A percentile compares a stretch with the other conserved stretches of the same genome.
These are phyloP conservation scores for Fusarium bulbicola DNA, from an alignment of 2,329 filamentous ascomycete species.

Conservation along the genomic window DNA sequence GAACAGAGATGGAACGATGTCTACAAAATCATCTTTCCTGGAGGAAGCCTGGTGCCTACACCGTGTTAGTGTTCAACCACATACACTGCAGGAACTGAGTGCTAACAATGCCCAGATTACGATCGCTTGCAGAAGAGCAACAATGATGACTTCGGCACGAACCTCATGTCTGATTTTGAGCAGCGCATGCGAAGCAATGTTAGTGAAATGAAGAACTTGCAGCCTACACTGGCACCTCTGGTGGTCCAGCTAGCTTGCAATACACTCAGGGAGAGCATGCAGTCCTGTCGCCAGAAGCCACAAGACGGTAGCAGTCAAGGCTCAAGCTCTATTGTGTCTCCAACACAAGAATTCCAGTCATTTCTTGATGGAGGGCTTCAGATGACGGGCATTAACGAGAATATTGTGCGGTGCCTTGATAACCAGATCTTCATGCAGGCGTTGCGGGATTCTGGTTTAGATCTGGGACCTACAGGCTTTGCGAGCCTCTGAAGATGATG, in stretches of 20 bases:
- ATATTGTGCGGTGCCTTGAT: not conserved
- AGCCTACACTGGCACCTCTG: not conserved
- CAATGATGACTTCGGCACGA: not conserved
- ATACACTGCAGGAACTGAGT: not conserved
- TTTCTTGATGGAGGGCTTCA: not conserved
- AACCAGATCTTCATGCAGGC: not conserved
- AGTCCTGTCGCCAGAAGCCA: not conserved
- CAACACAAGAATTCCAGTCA: not conserved
- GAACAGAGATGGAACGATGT: slow-evolving; percentile 25
- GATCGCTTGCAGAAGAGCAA: not conserved
- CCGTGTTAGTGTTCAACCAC: slow-evolving; percentile 23
- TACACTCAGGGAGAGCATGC: not conserved
- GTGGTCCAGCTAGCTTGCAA: not conserved
- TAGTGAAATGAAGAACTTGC: not conserved
- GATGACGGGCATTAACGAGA: not conserved
- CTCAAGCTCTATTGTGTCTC: not conserved
- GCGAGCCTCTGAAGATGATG: not conserved
- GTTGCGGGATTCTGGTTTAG: not conserved
- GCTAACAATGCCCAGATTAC: slow-evolving; percentile 19
- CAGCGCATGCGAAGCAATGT: not conserved
- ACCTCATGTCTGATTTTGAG: not conserved
- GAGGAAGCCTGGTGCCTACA: not conserved
- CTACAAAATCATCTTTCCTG: slow-evolving; percentile 27
- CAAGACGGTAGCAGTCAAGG: not conserved
- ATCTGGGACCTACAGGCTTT: not conserved